Conservation (phyloP, 352 stramenopile genomes). For the Phytophthora uliginosa region DNA sequence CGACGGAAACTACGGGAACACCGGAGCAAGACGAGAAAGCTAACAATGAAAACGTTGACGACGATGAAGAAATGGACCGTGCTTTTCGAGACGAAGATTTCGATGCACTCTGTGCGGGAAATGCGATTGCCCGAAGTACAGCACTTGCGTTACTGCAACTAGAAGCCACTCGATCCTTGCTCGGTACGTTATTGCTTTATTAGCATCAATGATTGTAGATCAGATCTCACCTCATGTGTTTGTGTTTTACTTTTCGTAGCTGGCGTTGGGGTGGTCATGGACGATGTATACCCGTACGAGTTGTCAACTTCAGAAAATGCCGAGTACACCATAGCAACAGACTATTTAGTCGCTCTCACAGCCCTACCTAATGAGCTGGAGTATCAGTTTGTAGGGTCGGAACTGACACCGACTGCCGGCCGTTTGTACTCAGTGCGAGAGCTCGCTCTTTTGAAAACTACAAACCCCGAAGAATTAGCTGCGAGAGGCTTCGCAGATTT, state of each 20-base stretch:
- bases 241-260: slow-evolving; percentile 33
- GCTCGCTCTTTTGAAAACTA: slow-evolving; percentile 43
- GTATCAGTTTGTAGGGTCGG: slow-evolving; percentile 37
- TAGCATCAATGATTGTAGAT: background rate
- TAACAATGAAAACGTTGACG: slow-evolving; percentile 8
- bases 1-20: slow-evolving; percentile 12
- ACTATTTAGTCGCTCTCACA: slow-evolving; percentile 73
- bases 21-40: slow-evolving; percentile 10
- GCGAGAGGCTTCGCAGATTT: slow-evolving; percentile 41
- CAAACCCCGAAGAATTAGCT: slow-evolving; percentile 28
- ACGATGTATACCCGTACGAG: slow-evolving; percentile 68
- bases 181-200: slow-evolving; percentile 33
- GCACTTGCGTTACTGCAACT: slow-evolving; percentile 50
- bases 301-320: slow-evolving; percentile 34
- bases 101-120: slow-evolving; percentile 44
- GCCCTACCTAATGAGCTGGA: slow-evolving; percentile 49
- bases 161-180: slow-evolving; percentile 46
- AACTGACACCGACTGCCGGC: slow-evolving; percentile 45
- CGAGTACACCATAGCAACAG: slow-evolving; percentile 24
- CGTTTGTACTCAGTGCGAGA: slow-evolving; percentile 73
- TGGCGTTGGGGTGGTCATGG: slow-evolving; percentile 69
- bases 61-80: slow-evolving; percentile 28
- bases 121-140: slow-evolving; percentile 31
- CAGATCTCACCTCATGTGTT: background rate
- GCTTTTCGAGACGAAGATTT: slow-evolving; percentile 55